phyloP scores from a whole-genome alignment of 2,329 filamentous ascomycete species.

The Fusarium sambucinum region DNA sequence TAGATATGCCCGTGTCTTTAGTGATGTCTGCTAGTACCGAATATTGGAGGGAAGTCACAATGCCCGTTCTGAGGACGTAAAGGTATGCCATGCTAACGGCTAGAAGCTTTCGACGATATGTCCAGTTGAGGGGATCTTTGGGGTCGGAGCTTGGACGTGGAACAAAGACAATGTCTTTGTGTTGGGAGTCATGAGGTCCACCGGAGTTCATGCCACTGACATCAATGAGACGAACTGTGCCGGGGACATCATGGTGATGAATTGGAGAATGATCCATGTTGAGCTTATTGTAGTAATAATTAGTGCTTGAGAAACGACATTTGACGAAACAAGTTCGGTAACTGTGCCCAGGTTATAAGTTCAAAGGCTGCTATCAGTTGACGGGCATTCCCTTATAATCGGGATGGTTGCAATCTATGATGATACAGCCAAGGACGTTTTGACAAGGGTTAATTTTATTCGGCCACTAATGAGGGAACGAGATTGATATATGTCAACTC shows the following conservation, averaged over 20 bases:
- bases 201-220: constrained; percentile 4
- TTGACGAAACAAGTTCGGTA: neutral
- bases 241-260: constrained; percentile 4
- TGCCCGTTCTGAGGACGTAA: constrained; percentile 4
- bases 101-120: neutral
- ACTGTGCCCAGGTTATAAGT: neutral
- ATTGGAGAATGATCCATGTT: neutral
- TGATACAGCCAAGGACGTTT: neutral
- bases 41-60: constrained; percentile 3
- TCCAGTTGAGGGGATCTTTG: constrained; percentile 11
- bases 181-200: constrained; percentile 2
- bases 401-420: neutral
- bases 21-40: constrained; percentile 9
- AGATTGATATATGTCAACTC: constrained; percentile 12
- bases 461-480: neutral
- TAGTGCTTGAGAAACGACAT: neutral
- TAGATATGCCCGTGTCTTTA: constrained; percentile 5
- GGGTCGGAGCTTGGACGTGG: constrained; percentile 6
- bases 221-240: constrained; percentile 8
- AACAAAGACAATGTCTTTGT: constrained; percentile 10
- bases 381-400: neutral
- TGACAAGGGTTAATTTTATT: neutral
- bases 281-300: neutral
- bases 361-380: neutral
- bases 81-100: constrained; percentile 8